A percentile compares a stretch with the other conserved stretches of the same genome.
Evolutionary conservation across 192 early-diverging fungal species (phyloP).

Genomic region (Entophlyctis luteolus): DNA sequence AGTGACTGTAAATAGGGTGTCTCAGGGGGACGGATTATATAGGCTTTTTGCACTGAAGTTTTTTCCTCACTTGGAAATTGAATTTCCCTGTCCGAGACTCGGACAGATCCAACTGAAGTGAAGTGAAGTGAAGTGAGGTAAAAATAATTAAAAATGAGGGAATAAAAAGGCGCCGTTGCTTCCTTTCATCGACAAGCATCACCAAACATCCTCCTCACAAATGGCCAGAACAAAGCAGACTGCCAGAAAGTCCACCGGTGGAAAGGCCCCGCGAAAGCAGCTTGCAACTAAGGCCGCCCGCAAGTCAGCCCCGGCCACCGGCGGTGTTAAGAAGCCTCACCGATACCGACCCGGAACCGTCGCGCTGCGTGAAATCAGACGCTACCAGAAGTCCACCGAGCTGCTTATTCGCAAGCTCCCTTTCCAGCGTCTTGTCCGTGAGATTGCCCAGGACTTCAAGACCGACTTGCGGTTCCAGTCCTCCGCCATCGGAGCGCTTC

Average conservation of each 20-base stretch:
- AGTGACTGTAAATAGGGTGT: too few relatives aligned
- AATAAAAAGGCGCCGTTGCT: too few relatives aligned
- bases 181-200: too few relatives aligned
- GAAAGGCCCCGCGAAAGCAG: constrained; percentile 96
- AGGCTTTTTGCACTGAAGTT: too few relatives aligned
- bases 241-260: constrained; percentile 97
- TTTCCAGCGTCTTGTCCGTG: constrained; percentile 90
- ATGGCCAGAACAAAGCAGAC: constrained; percentile 89
- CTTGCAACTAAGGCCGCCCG: constrained; percentile 93
- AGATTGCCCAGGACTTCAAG: constrained; percentile 99
- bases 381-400: constrained; percentile 88
- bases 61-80: too few relatives aligned
- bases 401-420: constrained; percentile 79
- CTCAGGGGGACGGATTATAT: too few relatives aligned
- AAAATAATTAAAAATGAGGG: too few relatives aligned
- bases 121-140: too few relatives aligned
- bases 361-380: constrained; percentile 82
- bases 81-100: too few relatives aligned
- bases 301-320: constrained; percentile 91
- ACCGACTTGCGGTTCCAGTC: constrained; percentile 99
- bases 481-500: constrained; percentile 98
- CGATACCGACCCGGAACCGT: constrained; percentile 77
- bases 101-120: too few relatives aligned
- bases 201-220: constrained; percentile 61
- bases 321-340: constrained; percentile 83